These are phyloP conservation scores for Aspergillaceae sp. DNA, from an alignment of 2,329 filamentous ascomycete species.

Conservation along the genomic window DNA sequence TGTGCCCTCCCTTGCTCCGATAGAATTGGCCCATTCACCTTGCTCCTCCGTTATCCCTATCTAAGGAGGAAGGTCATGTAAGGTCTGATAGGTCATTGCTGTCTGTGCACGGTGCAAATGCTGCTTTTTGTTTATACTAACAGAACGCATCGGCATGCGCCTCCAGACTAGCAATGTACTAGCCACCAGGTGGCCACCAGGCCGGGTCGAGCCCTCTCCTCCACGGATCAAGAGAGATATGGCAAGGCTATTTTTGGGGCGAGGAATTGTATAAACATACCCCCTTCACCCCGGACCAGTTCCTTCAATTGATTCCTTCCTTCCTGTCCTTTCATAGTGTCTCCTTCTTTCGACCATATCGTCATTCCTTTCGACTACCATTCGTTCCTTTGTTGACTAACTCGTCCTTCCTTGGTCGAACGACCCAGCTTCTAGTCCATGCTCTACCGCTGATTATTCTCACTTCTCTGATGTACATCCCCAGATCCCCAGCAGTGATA, in stretches of 20 bases:
- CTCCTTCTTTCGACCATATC: not conserved
- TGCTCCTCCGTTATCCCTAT: constrained; percentile 22
- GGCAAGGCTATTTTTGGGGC: constrained; percentile 17
- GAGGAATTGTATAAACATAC: constrained; percentile 28
- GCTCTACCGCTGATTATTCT: too few species aligned
- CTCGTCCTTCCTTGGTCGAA: too few species aligned
- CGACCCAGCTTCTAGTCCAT: too few species aligned
- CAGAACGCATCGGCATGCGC: constrained; percentile 30
- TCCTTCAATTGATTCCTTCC: not conserved
- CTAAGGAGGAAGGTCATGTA: constrained; percentile 31
- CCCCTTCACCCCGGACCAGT: constrained; percentile 15
- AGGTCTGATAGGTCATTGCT: constrained; percentile 29
- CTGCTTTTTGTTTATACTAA: constrained; percentile 29
- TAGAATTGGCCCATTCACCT: constrained; percentile 18
- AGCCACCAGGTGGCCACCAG: constrained; percentile 17
- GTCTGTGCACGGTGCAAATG: constrained; percentile 22
- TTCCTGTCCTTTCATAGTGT: constrained; percentile 3
- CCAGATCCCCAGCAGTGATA: not conserved
- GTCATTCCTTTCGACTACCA: not conserved
- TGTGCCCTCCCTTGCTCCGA: constrained; percentile 20
- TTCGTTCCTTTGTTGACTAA: constrained; percentile 2
- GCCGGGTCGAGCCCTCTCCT: constrained; percentile 1
- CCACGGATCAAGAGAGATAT: not conserved
- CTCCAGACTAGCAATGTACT: constrained; percentile 16
- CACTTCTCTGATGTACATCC: not conserved